A percentile compares a stretch with the other conserved stretches of the same genome.
Conservation (phyloP, 257 asterid genomes). For the Capsicum chinense region DNA sequence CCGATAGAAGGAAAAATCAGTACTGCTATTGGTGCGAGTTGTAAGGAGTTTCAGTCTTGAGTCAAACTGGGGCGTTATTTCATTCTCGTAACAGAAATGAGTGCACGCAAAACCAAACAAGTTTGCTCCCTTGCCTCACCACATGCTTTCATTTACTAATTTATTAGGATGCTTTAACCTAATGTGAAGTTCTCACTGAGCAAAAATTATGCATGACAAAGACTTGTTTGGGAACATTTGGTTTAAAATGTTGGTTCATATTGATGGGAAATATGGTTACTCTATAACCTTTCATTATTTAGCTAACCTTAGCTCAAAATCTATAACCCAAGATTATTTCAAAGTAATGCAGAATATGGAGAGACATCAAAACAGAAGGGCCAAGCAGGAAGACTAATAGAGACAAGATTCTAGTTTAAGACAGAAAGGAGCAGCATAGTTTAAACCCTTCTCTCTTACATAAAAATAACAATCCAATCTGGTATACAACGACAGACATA, state of each 20-base stretch:
- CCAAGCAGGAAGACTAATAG: not conserved
- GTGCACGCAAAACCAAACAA: no score
- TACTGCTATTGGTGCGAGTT: no score
- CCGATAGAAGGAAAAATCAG: no score
- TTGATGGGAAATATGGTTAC: no score
- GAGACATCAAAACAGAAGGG: not conserved
- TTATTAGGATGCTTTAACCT: not conserved
- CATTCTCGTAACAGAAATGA: no score
- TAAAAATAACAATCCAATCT: constrained; percentile 24
- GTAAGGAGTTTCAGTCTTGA: no score
- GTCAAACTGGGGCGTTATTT: no score
- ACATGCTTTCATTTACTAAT: no score
- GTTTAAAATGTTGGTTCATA: not conserved
- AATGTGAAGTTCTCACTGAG: not conserved
- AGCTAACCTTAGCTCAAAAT: no score
- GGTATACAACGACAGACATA: constrained; percentile 13
- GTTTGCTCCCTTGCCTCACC: no score
- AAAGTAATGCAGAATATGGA: no score
- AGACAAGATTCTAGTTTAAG: not conserved
- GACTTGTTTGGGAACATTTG: not conserved
- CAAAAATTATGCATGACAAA: not conserved
- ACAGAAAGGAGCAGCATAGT: not conserved
- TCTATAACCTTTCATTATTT: no score
- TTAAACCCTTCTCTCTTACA: constrained; percentile 14
- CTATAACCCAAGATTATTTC: not conserved